Conservation (phyloP, 805 yeast genomes). For the Sugiyamaella valdiviana region DNA sequence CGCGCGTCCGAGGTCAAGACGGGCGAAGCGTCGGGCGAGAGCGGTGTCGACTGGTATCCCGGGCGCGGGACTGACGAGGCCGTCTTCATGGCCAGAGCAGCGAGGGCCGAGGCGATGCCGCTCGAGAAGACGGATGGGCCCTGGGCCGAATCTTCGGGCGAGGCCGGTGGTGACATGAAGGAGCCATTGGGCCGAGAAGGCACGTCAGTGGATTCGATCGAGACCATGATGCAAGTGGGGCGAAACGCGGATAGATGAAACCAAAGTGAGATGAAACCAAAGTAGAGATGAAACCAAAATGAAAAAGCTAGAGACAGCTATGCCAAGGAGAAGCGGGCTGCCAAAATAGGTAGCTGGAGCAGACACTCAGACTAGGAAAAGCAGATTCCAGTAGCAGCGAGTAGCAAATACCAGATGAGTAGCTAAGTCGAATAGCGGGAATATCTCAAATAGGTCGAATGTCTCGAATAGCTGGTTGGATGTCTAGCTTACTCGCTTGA, state of each 20-base stretch:
- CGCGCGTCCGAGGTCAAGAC: neutral
- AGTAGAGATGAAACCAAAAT: too few relatives aligned
- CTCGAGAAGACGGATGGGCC: neutral
- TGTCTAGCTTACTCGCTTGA: too few relatives aligned
- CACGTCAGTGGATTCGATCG: neutral
- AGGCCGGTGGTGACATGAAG: slow-evolving; percentile 1
- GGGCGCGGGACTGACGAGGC: neutral
- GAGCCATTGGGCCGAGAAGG: neutral
- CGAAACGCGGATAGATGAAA: neutral
- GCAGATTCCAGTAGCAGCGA: too few relatives aligned
- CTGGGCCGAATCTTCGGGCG: slow-evolving; percentile 2
- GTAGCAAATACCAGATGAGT: too few relatives aligned
- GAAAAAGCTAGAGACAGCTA: too few relatives aligned
- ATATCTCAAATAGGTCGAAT: too few relatives aligned
- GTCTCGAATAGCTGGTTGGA: too few relatives aligned
- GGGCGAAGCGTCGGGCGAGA: neutral
- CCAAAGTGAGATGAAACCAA: neutral
- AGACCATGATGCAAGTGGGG: neutral
- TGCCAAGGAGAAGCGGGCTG: too few relatives aligned
- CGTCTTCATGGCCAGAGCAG: neutral
- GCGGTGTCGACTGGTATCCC: neutral
- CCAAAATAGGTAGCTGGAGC: too few relatives aligned
- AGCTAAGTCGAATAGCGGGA: too few relatives aligned
- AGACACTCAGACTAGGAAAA: too few relatives aligned
- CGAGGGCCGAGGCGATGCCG: neutral